Evolutionary conservation across 2,329 filamentous ascomycete species (phyloP).

Genomic region (Apiospora arundinis): DNA sequence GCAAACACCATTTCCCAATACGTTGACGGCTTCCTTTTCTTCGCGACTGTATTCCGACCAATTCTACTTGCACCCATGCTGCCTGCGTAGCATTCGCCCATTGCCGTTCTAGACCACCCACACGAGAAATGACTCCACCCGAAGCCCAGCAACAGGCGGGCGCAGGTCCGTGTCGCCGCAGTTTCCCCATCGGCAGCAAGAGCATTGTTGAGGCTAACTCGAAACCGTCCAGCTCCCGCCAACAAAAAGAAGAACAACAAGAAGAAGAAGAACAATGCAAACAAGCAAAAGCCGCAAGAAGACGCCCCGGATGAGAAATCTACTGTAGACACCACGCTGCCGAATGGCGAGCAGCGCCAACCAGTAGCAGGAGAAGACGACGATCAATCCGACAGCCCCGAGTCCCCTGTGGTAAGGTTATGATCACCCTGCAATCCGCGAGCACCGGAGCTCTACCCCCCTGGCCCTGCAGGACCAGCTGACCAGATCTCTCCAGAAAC

Average conservation of each 20-base stretch:
- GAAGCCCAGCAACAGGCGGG: constrained; percentile 38
- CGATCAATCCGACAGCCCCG: constrained; percentile 52
- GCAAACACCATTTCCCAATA: constrained; percentile 14
- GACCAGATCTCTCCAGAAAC: neutral
- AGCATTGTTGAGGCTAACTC: constrained; percentile 20
- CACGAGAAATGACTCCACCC: constrained; percentile 38
- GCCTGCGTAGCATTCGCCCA: neutral
- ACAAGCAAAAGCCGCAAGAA: constrained; percentile 24
- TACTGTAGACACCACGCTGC: constrained; percentile 29
- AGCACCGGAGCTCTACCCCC: neutral
- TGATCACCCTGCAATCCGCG: neutral
- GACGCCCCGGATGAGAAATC: constrained; percentile 30
- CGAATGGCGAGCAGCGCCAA: constrained; percentile 35
- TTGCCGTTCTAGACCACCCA: constrained; percentile 9
- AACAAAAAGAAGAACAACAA: constrained; percentile 64
- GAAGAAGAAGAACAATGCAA: constrained; percentile 59
- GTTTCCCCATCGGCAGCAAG: constrained; percentile 18
- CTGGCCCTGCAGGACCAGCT: neutral
- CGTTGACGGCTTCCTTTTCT: neutral
- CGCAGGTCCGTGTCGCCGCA: constrained; percentile 35
- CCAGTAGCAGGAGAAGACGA: constrained; percentile 43
- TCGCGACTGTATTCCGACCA: neutral
- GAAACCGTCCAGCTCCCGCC: constrained; percentile 36
- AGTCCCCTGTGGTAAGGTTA: constrained; percentile 42
- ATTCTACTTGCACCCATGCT: neutral